Percentiles rank a stretch among this genome's conserved stretches.
phyloP scores from a whole-genome alignment of 306 rosid species.

The Acacia crassicarpa region DNA sequence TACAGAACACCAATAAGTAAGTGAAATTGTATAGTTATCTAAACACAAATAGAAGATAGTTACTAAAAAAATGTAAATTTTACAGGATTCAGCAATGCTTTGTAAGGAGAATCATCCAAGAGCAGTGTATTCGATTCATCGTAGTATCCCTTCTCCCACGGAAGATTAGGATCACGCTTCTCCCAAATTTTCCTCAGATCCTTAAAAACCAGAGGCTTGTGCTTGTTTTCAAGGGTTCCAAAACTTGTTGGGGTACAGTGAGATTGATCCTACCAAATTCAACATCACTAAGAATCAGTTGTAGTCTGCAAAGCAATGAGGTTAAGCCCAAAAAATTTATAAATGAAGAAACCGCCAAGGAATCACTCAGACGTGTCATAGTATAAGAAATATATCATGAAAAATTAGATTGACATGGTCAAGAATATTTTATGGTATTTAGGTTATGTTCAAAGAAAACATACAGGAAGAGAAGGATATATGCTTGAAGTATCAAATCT shows the following conservation, averaged over 20 bases:
- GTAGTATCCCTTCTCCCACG: constrained; percentile 73
- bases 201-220: constrained; percentile 72
- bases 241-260: constrained; percentile 61
- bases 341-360: background rate
- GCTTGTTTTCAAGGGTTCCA: constrained; percentile 57
- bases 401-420: background rate
- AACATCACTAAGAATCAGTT: constrained; percentile 7
- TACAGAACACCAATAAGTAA: constrained; percentile 23
- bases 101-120: constrained; percentile 91
- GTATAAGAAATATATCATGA: background rate
- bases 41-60: background rate
- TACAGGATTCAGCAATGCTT: constrained; percentile 83
- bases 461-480: background rate
- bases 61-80: constrained; percentile 7
- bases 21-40: background rate
- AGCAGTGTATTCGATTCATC: constrained; percentile 70
- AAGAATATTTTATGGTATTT: background rate
- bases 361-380: background rate
- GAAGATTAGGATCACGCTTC: constrained; percentile 68
- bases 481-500: too few species aligned
- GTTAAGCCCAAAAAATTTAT: background rate
- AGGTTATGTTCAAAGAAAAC: background rate
- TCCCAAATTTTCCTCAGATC: constrained; percentile 83
- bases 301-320: background rate
- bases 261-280: constrained; percentile 53